phyloP scores from a whole-genome alignment of 2,329 filamentous ascomycete genomes.

The Monosporascus sp. region DNA sequence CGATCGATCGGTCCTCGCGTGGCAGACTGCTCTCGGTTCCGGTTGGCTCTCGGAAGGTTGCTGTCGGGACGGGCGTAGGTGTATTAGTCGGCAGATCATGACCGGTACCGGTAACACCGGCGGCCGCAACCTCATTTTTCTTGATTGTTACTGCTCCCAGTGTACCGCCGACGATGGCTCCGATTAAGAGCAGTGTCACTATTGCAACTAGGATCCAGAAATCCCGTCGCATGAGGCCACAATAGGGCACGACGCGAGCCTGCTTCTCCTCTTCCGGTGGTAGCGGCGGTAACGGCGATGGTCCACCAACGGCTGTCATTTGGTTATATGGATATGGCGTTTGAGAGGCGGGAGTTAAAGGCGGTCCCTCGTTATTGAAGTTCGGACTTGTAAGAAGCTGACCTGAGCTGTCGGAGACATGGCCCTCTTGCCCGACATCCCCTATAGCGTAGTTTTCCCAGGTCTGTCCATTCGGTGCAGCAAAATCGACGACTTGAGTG shows the following conservation, averaged over 20 bases:
- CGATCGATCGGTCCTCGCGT: background rate
- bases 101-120: background rate
- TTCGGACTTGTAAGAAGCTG: background rate
- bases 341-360: background rate
- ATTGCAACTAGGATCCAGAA: background rate
- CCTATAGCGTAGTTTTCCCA: background rate
- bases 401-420: background rate
- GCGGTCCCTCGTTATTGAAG: background rate
- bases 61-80: background rate
- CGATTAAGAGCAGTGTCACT: background rate
- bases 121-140: background rate
- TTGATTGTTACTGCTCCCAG: background rate
- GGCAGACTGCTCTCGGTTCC: background rate
- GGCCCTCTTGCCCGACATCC: background rate
- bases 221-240: background rate
- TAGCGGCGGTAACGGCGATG: background rate
- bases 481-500: background rate
- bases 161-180: background rate
- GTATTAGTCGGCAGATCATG: background rate
- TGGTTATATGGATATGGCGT: background rate
- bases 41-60: background rate
- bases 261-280: background rate
- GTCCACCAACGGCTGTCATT: background rate
- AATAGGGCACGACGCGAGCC: background rate
- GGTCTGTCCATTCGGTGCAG: background rate